phyloP scores from a whole-genome alignment of 2,329 filamentous ascomycete species.

The Dactylellina haptotyla region DNA sequence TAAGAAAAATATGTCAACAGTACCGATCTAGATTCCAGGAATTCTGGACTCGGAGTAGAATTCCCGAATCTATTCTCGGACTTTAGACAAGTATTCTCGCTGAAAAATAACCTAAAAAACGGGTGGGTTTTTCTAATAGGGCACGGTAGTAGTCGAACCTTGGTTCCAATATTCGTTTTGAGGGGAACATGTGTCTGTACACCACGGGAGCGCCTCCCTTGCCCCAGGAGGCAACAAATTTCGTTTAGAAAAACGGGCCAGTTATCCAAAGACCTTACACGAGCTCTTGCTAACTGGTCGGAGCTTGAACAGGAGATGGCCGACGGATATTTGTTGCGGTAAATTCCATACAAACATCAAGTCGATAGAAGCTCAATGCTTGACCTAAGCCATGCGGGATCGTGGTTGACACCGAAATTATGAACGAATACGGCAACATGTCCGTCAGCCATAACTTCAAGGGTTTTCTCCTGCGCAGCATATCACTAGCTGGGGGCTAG shows the following conservation, averaged over 20 bases:
- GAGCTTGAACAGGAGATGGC: slow-evolving; percentile 19
- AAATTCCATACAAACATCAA: slow-evolving; percentile 1
- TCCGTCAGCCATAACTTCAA: slow-evolving; percentile 34
- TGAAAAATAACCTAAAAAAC: slow-evolving; percentile 3
- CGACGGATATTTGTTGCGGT: slow-evolving; percentile 38
- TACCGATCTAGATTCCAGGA: slow-evolving; percentile 28
- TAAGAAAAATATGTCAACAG: neutral
- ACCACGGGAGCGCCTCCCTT: neutral
- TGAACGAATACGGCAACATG: slow-evolving; percentile 51
- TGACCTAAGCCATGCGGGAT: neutral
- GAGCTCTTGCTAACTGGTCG: slow-evolving; percentile 7
- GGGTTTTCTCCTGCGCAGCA: neutral
- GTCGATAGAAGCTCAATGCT: slow-evolving; percentile 11
- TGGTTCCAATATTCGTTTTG: neutral
- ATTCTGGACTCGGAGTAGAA: slow-evolving; percentile 24
- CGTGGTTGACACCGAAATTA: slow-evolving; percentile 38
- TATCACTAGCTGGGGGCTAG: neutral
- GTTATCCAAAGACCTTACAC: neutral
- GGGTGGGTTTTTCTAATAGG: slow-evolving; percentile 6
- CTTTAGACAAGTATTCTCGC: slow-evolving; percentile 25
- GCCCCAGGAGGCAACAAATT: slow-evolving; percentile 18
- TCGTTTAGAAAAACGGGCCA: slow-evolving; percentile 3
- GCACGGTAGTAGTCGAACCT: neutral
- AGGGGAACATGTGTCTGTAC: neutral
- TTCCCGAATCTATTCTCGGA: slow-evolving; percentile 31